Base-by-base conservation (phyloP, 441 rosid genomes). In the Erodium texanum region DNA sequence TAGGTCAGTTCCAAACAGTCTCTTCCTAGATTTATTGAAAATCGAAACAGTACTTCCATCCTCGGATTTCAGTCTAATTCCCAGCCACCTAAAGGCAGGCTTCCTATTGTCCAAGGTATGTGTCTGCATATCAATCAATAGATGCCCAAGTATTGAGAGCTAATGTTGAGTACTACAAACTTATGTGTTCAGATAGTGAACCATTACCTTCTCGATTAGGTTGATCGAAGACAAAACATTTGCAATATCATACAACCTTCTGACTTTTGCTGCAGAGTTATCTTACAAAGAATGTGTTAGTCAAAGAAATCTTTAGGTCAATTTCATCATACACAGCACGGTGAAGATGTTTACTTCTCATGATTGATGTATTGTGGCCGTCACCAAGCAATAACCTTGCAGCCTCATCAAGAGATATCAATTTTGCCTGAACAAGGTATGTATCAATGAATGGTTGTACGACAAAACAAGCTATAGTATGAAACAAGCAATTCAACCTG, bases 21-120 rank as follows among this genome's bases (percentile, higher is more conserved):
- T 88, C 71, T 87, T 91, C 70, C 77, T 82, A 9, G 95, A 69
- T 62, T 81, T 89, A 0, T 65, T 23, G 59, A 67, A 74, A 67
- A 64, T 70, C 38, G 68, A 68, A 58, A 69, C 80, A 68, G 71
- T 72, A 27, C 71, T 70, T 56, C 73, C 75, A 67, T 70, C 75
- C 65, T 73, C 82, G 32, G 75, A 68, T 69, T 82, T 85, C 29
- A 81, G 83, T 59, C 69, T 76, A 45, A 79, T 73, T 54, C 97
- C 96, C 73, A 91, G 71, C 97, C 97, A 91, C 75, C 89, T 89
- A 77, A 93, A 91, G 43, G 97, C 96, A 72, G 97, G 96, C 77
- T 91, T 94, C 77, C 96, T 78, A 56, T 84, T 71, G 63, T 91
- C 92, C 69, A 81, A 14, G 2, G 86, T 82, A 76, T 89, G 99